Evolutionary conservation across 345 rosid genomes (phyloP).

Genomic region (Aegle marmelos): DNA sequence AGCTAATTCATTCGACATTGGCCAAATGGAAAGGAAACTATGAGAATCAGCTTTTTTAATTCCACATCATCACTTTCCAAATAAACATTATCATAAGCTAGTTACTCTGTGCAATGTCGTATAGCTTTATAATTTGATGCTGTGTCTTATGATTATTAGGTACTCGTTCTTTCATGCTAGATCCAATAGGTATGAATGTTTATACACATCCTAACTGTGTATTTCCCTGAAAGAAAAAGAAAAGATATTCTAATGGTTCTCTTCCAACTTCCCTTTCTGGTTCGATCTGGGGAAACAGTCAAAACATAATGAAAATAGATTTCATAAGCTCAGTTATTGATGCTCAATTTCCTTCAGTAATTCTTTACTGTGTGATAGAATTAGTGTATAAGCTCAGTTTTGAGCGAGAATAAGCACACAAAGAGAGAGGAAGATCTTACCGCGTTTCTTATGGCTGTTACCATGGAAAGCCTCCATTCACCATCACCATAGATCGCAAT

Average conservation of each 20-base stretch:
- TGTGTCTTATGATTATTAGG: neutral
- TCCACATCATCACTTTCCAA: neutral
- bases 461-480: conserved; percentile 59
- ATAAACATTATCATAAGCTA: neutral
- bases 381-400: neutral
- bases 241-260: neutral
- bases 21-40: neutral
- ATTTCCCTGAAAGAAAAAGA: neutral
- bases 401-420: neutral
- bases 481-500: conserved; percentile 72
- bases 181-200: neutral
- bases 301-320: neutral
- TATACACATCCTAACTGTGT: neutral
- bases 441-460: conserved; percentile 50
- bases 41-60: neutral
- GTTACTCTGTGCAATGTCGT: neutral
- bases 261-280: neutral
- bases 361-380: neutral
- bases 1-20: neutral
- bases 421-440: conserved; percentile 42
- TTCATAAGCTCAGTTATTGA: neutral
- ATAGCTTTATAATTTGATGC: neutral
- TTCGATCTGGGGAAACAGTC: neutral
- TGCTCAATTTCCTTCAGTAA: neutral
- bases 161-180: neutral